These are phyloP conservation scores for Naganishia antarctica DNA, from an alignment of 768 basidiomycete genomes.

Conservation along the genomic window DNA sequence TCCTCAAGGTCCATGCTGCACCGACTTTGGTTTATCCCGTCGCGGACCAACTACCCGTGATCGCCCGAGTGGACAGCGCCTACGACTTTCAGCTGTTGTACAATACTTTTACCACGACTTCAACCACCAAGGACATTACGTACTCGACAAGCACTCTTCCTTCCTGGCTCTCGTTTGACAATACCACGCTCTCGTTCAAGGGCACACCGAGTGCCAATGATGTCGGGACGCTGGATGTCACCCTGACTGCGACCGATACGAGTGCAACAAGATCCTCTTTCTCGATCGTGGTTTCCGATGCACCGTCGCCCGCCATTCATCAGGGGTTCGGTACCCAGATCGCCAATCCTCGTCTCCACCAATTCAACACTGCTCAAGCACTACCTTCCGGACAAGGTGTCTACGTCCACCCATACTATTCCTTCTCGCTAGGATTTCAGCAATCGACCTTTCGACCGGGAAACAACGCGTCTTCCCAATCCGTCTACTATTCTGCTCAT, in stretches of 20 bases:
- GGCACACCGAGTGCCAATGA: slow-evolving; percentile 66
- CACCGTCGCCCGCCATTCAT: slow-evolving; percentile 62
- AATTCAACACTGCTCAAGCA: slow-evolving; percentile 39
- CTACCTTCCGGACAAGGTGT: slow-evolving; percentile 52
- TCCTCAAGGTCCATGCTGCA: slow-evolving; percentile 27
- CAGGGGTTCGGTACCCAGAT: slow-evolving; percentile 60
- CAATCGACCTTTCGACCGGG: slow-evolving; percentile 60
- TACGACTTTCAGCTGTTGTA: slow-evolving; percentile 69
- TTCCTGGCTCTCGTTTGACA: slow-evolving; percentile 71
- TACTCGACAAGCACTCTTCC: slow-evolving; percentile 64
- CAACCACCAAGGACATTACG: slow-evolving; percentile 49
- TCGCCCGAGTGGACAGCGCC: slow-evolving; percentile 63
- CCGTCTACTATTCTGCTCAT: slow-evolving; percentile 62
- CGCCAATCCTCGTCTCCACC: slow-evolving; percentile 61
- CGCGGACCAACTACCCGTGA: slow-evolving; percentile 67
- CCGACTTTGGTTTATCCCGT: slow-evolving; percentile 58
- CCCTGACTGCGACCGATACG: slow-evolving; percentile 60
- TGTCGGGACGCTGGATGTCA: slow-evolving; percentile 61
- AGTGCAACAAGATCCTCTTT: slow-evolving; percentile 32
- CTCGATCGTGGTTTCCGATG: slow-evolving; percentile 44
- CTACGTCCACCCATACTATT: slow-evolving; percentile 78
- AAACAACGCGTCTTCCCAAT: slow-evolving; percentile 37
- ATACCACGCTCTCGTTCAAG: slow-evolving; percentile 57
- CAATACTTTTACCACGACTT: slow-evolving; percentile 58
- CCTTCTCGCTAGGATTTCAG: slow-evolving; percentile 82